These are phyloP conservation scores for Daldinia concentrica DNA, from an alignment of 495 filamentous ascomycete genomes.

Conservation along the genomic window DNA sequence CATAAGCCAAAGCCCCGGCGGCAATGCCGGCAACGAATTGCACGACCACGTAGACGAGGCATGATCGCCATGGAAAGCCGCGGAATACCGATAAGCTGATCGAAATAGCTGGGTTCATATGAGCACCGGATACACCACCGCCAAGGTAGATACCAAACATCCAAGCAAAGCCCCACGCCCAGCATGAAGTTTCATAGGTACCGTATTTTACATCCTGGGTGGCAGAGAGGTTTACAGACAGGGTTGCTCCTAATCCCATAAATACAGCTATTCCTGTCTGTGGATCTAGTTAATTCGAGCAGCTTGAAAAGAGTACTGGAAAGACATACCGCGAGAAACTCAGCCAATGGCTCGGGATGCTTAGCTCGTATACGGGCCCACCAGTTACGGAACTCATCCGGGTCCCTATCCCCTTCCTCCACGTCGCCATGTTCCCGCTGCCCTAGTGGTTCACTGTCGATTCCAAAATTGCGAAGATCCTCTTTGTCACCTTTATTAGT, in stretches of 20 bases:
- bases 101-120: conserved; percentile 63
- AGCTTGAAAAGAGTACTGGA: conserved; percentile 7
- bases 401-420: conserved; percentile 52
- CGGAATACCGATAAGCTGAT: conserved; percentile 61
- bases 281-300: conserved; percentile 3
- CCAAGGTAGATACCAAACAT: conserved; percentile 68
- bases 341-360: conserved; percentile 60
- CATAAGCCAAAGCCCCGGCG: conserved; percentile 58
- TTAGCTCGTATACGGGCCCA: conserved; percentile 64
- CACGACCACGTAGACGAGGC: conserved; percentile 59
- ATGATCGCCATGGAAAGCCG: conserved; percentile 58
- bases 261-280: conserved; percentile 46
- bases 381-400: conserved; percentile 61
- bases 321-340: conserved; percentile 58
- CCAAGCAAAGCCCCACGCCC: conserved; percentile 65
- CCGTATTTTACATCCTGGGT: conserved; percentile 52
- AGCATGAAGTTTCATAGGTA: conserved; percentile 46
- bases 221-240: conserved; percentile 57
- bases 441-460: conserved; percentile 42
- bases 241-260: conserved; percentile 59
- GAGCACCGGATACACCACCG: conserved; percentile 65
- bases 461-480: conserved; percentile 16
- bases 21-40: conserved; percentile 60
- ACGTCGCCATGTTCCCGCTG: conserved; percentile 24
- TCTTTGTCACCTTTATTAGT: conserved; percentile 14